phyloP scores from a whole-genome alignment of 768 basidiomycete genomes.

The Termitomyces sp. region DNA sequence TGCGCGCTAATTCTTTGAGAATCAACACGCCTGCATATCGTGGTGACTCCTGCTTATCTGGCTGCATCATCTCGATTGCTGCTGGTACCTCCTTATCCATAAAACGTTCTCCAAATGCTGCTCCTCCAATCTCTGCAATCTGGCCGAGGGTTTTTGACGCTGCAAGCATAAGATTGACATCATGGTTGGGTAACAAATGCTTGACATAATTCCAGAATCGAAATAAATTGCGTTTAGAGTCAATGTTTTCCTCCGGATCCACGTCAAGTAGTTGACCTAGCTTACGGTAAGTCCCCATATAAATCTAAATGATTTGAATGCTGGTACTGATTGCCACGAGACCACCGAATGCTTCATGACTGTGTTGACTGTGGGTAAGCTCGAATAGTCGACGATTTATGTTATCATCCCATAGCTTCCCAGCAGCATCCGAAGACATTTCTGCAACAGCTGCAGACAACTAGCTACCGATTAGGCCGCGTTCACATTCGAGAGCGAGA shows the following conservation, averaged over 20 bases:
- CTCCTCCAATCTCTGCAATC: conserved; percentile 80
- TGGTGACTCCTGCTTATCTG: conserved; percentile 75
- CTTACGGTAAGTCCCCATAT: conserved; percentile 6
- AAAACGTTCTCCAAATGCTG: conserved; percentile 80
- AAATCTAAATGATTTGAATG: background rate
- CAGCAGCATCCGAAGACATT: conserved; percentile 74
- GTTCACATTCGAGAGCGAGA: conserved; percentile 1
- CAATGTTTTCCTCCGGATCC: conserved; percentile 75
- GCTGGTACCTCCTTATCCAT: conserved; percentile 87
- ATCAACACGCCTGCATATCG: conserved; percentile 94
- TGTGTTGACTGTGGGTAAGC: conserved; percentile 76
- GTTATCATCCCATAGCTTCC: conserved; percentile 81
- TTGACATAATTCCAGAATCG: conserved; percentile 92
- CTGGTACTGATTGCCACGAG: conserved; percentile 78
- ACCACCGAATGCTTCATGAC: conserved; percentile 79
- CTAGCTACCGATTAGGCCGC: conserved; percentile 29
- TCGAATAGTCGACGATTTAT: conserved; percentile 78
- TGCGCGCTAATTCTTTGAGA: conserved; percentile 86
- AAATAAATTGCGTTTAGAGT: conserved; percentile 75
- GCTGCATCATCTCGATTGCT: conserved; percentile 74
- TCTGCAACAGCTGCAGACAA: conserved; percentile 70
- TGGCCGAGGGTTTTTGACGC: conserved; percentile 90
- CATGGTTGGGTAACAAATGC: conserved; percentile 83
- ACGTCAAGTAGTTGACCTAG: conserved; percentile 70
- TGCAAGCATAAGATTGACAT: conserved; percentile 90